A percentile compares a stretch with the other conserved stretches of the same genome.
Conservation (phyloP, 768 basidiomycete species). For the Pisolithus albus region DNA sequence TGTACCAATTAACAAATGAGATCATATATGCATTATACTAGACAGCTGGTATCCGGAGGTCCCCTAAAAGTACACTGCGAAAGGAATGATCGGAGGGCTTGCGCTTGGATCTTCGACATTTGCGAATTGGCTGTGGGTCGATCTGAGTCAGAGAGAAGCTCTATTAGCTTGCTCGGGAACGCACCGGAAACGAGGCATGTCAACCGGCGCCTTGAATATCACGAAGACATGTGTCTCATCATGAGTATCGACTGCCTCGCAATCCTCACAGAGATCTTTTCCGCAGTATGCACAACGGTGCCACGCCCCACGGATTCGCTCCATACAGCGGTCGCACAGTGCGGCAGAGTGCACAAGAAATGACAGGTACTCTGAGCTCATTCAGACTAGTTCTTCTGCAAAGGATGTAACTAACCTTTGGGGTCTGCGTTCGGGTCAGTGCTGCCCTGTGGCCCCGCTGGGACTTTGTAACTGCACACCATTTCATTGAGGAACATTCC, state of each 20-base stretch:
- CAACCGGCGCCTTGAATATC: slow-evolving; percentile 79
- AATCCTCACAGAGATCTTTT: slow-evolving; percentile 80
- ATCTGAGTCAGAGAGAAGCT: slow-evolving; percentile 5
- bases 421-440: slow-evolving; percentile 38
- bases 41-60: background rate
- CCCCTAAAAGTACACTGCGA: slow-evolving; percentile 49
- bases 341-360: slow-evolving; percentile 57
- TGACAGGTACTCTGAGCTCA: slow-evolving; percentile 51
- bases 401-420: slow-evolving; percentile 37
- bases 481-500: slow-evolving; percentile 7
- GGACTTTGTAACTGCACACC: slow-evolving; percentile 49
- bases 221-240: slow-evolving; percentile 78
- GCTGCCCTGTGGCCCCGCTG: slow-evolving; percentile 49
- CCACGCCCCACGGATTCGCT: slow-evolving; percentile 81
- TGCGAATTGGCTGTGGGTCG: slow-evolving; percentile 38
- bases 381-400: background rate
- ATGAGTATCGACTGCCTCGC: slow-evolving; percentile 77
- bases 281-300: slow-evolving; percentile 85
- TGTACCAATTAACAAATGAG: background rate
- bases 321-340: slow-evolving; percentile 83
- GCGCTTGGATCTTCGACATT: slow-evolving; percentile 50
- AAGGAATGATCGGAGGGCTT: slow-evolving; percentile 53
- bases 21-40: background rate
- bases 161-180: slow-evolving; percentile 13
- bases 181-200: slow-evolving; percentile 70